Evolutionary conservation across 2,329 filamentous ascomycete genomes (phyloP), one percentile per base, ranked within the genome.

Genomic region (Venturiaceae sp.): DNA sequence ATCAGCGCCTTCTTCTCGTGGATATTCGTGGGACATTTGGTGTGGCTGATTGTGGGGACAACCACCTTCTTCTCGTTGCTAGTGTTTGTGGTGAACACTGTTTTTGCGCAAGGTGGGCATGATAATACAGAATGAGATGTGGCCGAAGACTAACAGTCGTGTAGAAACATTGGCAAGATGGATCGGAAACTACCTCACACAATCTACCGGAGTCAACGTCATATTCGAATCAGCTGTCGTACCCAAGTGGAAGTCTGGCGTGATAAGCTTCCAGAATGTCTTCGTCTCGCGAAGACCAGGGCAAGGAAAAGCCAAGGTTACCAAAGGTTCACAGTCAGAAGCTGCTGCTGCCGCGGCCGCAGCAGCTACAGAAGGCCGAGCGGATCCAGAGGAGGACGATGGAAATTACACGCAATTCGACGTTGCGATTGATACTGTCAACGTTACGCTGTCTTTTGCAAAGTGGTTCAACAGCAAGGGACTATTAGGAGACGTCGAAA

Each of bases 381-480:
- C 73, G 37, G 68, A 69, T 46, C 70, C 68, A 28, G 76, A 75
- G 56, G 77, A 80, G 32, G 92, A 97, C 67, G 92, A 97, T 68
- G 90, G 89, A 19, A 99, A 99, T 68, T 99, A 97, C 71, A 96
- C 92, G 0, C 94, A 99, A 65, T 99, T 96, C 65, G 94, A 99
- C 67, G 78, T 99, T 16, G 96, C 91, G 0, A 90, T 99, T 60
- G 90, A 94, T 62, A 95, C 90, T 0, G 90, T 99, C 62, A 96
- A 99, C 67, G 92, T 99, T 44, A 97, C 92, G 0, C 72, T 99
- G 28, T 99, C 94, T 0, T 97, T 99, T 65, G 81, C 91, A n/a
- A 97, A 96, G 69, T 99, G 94, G 94, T 95, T 95, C 83, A 97
- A 96, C 65, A 92, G 94, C 23, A 96, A 92, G 71, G 94, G 94